Conservation (phyloP, 2,329 filamentous ascomycete genomes). For the Metarhizium anisopliae region DNA sequence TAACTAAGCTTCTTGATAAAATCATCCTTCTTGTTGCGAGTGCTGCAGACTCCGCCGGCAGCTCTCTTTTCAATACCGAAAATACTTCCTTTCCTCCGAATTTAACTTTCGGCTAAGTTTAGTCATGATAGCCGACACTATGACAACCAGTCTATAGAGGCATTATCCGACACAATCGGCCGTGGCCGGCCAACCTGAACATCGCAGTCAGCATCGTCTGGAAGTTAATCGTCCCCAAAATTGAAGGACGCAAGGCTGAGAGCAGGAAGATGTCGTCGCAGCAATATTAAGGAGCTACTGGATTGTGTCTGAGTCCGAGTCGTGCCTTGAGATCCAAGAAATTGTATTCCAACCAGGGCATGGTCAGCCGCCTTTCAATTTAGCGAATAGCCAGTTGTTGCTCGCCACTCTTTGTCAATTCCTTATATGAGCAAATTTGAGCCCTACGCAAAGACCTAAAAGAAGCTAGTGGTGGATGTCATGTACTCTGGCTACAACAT, state of each 20-base stretch:
- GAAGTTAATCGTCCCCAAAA: slow-evolving; percentile 3
- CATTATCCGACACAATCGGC: neutral
- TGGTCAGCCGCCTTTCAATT: slow-evolving; percentile 7
- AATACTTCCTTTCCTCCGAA: too few relatives aligned
- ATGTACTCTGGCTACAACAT: neutral
- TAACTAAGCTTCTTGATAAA: too few relatives aligned
- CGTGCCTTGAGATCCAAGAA: slow-evolving; percentile 9
- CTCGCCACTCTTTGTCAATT: slow-evolving; percentile 8
- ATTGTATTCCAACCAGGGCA: slow-evolving; percentile 6
- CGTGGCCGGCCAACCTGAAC: neutral
- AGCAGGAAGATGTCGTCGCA: neutral
- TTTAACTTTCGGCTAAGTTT: too few relatives aligned
- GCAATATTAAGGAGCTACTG: slow-evolving; percentile 2
- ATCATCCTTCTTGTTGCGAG: too few relatives aligned
- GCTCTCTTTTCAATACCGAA: too few relatives aligned
- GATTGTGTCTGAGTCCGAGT: slow-evolving; percentile 1
- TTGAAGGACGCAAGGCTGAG: neutral
- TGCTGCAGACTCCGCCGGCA: too few relatives aligned
- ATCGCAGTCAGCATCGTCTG: slow-evolving; percentile 2
- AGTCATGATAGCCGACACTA: too few relatives aligned
- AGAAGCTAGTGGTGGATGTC: neutral
- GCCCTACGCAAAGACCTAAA: neutral
- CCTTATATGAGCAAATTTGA: slow-evolving; percentile 5
- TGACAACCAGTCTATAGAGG: neutral
- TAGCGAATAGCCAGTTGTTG: slow-evolving; percentile 8